These are phyloP conservation scores for Naganishia cerealis DNA, from an alignment of 1,284 basidiomycete genomes.

Conservation along the genomic window DNA sequence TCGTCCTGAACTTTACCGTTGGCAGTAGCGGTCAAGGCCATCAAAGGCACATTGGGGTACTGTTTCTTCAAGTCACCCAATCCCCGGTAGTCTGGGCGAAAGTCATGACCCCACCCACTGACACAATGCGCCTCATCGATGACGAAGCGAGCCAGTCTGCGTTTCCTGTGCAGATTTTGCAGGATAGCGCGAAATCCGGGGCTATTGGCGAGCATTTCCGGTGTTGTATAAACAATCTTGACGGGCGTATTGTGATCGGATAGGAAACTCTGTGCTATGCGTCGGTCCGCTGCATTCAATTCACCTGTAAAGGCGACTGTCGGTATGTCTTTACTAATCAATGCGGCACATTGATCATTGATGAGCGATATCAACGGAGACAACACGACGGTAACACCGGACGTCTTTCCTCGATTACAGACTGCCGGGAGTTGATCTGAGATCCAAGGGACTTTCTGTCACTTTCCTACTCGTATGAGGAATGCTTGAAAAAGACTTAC, in stretches of 20 bases:
- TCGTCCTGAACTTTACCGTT: constrained; percentile 74
- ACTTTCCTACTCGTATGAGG: background rate
- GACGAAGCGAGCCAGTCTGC: constrained; percentile 80
- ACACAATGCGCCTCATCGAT: constrained; percentile 97
- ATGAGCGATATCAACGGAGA: constrained; percentile 89
- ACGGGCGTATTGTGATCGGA: constrained; percentile 52
- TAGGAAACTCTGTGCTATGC: constrained; percentile 57
- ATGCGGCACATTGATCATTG: constrained; percentile 77
- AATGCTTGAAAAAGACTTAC: constrained; percentile 49
- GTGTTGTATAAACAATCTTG: constrained; percentile 85
- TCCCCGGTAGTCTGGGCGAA: constrained; percentile 58
- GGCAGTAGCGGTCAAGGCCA: constrained; percentile 94
- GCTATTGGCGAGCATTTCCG: constrained; percentile 73
- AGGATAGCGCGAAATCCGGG: constrained; percentile 63
- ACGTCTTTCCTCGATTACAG: constrained; percentile 68
- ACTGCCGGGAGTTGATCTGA: constrained; percentile 77
- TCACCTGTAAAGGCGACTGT: constrained; percentile 73
- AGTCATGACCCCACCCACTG: constrained; percentile 58
- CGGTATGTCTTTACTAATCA: constrained; percentile 68
- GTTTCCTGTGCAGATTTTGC: constrained; percentile 60
- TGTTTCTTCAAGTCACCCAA: constrained; percentile 68
- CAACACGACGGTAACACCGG: constrained; percentile 85
- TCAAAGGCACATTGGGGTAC: constrained; percentile 81
- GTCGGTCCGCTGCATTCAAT: constrained; percentile 53
- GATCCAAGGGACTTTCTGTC: constrained; percentile 40